Evolutionary conservation across 2,329 filamentous ascomycete genomes (phyloP).

Genomic region (Beauveria caledonica): DNA sequence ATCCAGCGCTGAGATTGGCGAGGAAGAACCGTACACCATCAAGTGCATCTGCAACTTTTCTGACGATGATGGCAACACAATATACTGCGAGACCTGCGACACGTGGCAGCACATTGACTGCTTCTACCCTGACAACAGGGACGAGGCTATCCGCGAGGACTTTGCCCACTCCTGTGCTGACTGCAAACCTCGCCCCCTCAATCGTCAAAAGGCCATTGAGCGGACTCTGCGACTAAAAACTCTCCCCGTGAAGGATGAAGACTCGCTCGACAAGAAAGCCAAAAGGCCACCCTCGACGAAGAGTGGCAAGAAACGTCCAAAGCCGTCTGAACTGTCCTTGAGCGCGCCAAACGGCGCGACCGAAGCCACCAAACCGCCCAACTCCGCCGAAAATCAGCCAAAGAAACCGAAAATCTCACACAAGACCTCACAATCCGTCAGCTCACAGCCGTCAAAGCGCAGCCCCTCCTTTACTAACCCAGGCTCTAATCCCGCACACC

Average conservation of each 20-base stretch:
- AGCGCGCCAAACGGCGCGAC: constrained; percentile 58
- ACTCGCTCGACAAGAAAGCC: constrained; percentile 57
- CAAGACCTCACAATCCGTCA: constrained; percentile 67
- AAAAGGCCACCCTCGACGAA: constrained; percentile 71
- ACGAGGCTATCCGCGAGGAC: constrained; percentile 61
- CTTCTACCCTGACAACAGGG: constrained; percentile 72
- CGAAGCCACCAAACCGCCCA: constrained; percentile 43
- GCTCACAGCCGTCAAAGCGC: constrained; percentile 57
- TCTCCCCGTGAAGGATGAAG: constrained; percentile 32
- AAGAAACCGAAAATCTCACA: constrained; percentile 82
- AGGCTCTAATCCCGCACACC: constrained; percentile 49
- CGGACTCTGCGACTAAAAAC: constrained; percentile 54
- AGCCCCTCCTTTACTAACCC: constrained; percentile 58
- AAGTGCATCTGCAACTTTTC: constrained; percentile 93
- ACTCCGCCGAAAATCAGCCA: constrained; percentile 45
- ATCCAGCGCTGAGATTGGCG: constrained; percentile 43
- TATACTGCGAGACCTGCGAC: constrained; percentile 91
- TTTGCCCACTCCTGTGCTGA: constrained; percentile 83
- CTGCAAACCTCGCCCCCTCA: constrained; percentile 70
- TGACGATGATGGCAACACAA: constrained; percentile 96
- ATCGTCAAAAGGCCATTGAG: constrained; percentile 66
- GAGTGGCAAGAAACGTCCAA: constrained; percentile 74
- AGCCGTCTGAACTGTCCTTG: constrained; percentile 57
- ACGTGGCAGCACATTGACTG: constrained; percentile 98
- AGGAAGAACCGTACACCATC: constrained; percentile 85